Conservation (phyloP, 805 yeast species). For the Grigorovia yakushimaensis region DNA sequence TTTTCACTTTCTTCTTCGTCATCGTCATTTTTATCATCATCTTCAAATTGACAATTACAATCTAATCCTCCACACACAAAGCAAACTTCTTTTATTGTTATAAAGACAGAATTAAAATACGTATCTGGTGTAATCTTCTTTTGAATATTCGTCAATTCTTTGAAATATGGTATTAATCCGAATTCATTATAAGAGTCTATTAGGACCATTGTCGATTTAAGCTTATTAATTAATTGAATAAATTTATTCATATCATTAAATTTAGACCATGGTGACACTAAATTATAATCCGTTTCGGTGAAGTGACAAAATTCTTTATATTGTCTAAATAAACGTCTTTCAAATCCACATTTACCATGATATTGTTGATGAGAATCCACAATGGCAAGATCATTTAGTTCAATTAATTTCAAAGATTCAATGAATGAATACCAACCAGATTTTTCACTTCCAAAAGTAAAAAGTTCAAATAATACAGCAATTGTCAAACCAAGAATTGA, state of each 20-base stretch:
- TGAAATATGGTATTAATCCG: slow-evolving; percentile 85
- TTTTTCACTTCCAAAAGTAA: background rate
- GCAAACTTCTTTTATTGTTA: slow-evolving; percentile 1
- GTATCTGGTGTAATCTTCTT: background rate
- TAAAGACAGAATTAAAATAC: background rate
- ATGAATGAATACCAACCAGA: background rate
- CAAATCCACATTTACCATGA: background rate
- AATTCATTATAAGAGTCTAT: slow-evolving; percentile 67
- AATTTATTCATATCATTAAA: slow-evolving; percentile 26
- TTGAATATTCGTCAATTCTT: slow-evolving; percentile 49
- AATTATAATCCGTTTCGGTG: slow-evolving; percentile 22
- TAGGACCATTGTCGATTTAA: slow-evolving; percentile 67
- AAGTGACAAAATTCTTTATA: slow-evolving; percentile 3
- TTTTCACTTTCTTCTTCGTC: slow-evolving; percentile 11
- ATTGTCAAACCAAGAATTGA: background rate
- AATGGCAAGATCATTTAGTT: background rate
- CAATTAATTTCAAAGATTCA: background rate
- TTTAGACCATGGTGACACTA: slow-evolving; percentile 24
- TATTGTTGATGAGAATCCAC: background rate
- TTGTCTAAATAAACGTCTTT: background rate
- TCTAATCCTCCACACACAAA: slow-evolving; percentile 2
- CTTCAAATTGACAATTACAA: slow-evolving; percentile 6
- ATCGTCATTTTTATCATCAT: slow-evolving; percentile 4
- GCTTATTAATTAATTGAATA: slow-evolving; percentile 44
- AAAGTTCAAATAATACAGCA: background rate